Conservation (phyloP, 2,329 filamentous ascomycete species). For the Sarocladium kiliense region DNA sequence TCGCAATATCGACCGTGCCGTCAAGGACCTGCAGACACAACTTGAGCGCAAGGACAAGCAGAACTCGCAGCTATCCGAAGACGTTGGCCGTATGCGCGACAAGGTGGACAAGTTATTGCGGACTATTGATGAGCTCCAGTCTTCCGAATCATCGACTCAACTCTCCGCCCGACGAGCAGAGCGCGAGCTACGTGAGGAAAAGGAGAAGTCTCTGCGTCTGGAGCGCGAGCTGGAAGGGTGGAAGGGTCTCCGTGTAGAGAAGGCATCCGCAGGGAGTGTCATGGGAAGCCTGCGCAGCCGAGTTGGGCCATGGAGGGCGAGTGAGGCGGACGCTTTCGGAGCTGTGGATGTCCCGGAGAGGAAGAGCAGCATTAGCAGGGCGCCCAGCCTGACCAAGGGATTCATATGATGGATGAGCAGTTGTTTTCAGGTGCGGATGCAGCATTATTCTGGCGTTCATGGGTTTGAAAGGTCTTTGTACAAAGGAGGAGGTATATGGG, state of each 20-base stretch:
- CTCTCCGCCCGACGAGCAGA: slow-evolving; percentile 80
- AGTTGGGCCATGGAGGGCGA: slow-evolving; percentile 27
- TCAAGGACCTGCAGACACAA: slow-evolving; percentile 88
- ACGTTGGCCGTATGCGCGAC: slow-evolving; percentile 79
- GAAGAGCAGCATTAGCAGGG: slow-evolving; percentile 60
- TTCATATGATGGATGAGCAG: slow-evolving; percentile 34
- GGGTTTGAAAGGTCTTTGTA: background rate
- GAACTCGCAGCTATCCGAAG: slow-evolving; percentile 73
- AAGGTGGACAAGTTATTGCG: slow-evolving; percentile 84
- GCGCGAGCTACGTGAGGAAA: slow-evolving; percentile 83
- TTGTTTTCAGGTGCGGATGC: background rate
- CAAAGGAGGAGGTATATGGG: slow-evolving; percentile 2
- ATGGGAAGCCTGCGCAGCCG: slow-evolving; percentile 32
- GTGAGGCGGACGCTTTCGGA: slow-evolving; percentile 34
- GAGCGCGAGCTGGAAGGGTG: slow-evolving; percentile 83
- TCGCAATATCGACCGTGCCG: slow-evolving; percentile 87
- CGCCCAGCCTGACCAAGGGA: slow-evolving; percentile 70
- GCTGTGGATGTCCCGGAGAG: slow-evolving; percentile 54
- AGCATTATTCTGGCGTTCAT: background rate
- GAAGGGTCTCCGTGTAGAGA: slow-evolving; percentile 71
- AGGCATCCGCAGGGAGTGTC: slow-evolving; percentile 42
- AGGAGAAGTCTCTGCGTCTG: slow-evolving; percentile 73
- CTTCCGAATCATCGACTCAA: slow-evolving; percentile 76
- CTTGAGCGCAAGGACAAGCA: slow-evolving; percentile 91
- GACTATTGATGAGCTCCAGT: slow-evolving; percentile 91